Conservation (phyloP, 225 moss, liverwort and hornwort genomes). For the Thuidium tamariscinum region DNA sequence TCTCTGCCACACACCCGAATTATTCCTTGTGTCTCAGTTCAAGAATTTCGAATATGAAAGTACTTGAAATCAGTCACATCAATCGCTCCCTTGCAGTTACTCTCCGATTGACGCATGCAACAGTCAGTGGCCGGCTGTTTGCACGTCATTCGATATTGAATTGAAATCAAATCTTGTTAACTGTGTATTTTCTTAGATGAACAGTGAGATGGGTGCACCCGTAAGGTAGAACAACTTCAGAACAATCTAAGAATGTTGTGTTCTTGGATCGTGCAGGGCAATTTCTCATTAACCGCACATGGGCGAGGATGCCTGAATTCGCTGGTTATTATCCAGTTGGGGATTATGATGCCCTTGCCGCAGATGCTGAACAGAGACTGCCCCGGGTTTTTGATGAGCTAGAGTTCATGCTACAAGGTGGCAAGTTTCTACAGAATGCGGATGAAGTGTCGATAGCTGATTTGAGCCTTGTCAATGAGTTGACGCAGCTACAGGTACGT, state of each 20-base stretch:
- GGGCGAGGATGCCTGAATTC: neutral
- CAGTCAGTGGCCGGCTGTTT: neutral
- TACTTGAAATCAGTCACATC: neutral
- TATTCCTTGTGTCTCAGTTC: neutral
- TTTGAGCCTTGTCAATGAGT: constrained; percentile 6
- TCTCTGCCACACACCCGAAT: neutral
- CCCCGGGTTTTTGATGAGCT: neutral
- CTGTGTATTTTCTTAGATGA: neutral
- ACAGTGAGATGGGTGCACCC: neutral
- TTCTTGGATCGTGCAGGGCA: neutral
- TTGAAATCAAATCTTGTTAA: neutral
- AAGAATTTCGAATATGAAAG: neutral
- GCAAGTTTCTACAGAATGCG: constrained; percentile 14
- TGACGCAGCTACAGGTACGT: constrained; percentile 3
- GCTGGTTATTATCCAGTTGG: neutral
- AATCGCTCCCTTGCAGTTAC: too few relatives aligned
- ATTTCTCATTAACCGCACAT: neutral
- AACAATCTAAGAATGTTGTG: neutral
- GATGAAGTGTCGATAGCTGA: constrained; percentile 19
- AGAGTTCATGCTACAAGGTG: neutral
- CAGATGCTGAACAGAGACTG: neutral
- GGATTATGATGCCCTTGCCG: neutral
- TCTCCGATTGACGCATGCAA: neutral
- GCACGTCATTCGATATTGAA: neutral
- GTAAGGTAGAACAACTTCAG: neutral